Conservation (phyloP, 257 asterid species). For the Nicotiana tomentosiformis region DNA sequence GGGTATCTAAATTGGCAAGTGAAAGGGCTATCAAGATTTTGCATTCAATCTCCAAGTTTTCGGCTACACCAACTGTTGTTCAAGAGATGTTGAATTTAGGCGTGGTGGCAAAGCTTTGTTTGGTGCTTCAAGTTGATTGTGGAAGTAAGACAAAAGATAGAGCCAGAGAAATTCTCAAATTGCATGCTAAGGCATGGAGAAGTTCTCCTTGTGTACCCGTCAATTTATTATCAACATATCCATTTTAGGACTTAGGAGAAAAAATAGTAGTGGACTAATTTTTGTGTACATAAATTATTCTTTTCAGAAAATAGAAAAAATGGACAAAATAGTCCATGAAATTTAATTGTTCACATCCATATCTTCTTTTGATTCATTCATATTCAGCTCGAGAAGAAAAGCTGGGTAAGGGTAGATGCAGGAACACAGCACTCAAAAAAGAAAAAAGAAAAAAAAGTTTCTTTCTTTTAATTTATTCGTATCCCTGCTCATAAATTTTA, state of each 20-base stretch:
- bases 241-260: slow-evolving; percentile 12
- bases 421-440: too few relatives aligned
- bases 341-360: not conserved
- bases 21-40: slow-evolving; percentile 65
- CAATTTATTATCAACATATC: slow-evolving; percentile 37
- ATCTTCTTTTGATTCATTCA: not conserved
- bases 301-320: not conserved
- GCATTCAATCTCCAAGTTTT: slow-evolving; percentile 45
- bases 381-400: too few relatives aligned
- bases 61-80: slow-evolving; percentile 40
- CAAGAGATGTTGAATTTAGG: slow-evolving; percentile 75
- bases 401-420: too few relatives aligned
- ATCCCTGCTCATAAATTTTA: too few relatives aligned
- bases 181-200: slow-evolving; percentile 64
- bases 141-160: slow-evolving; percentile 60
- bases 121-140: slow-evolving; percentile 59
- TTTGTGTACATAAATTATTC: not conserved
- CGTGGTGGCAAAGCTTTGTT: slow-evolving; percentile 57
- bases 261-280: not conserved
- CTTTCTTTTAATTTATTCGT: too few relatives aligned
- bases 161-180: slow-evolving; percentile 54
- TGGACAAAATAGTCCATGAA: not conserved
- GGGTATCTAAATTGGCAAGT: slow-evolving; percentile 66
- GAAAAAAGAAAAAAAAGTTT: too few relatives aligned
- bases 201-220: slow-evolving; percentile 50